Conservation (phyloP, 768 basidiomycete species). For the Dioszegia aurantiaca region DNA sequence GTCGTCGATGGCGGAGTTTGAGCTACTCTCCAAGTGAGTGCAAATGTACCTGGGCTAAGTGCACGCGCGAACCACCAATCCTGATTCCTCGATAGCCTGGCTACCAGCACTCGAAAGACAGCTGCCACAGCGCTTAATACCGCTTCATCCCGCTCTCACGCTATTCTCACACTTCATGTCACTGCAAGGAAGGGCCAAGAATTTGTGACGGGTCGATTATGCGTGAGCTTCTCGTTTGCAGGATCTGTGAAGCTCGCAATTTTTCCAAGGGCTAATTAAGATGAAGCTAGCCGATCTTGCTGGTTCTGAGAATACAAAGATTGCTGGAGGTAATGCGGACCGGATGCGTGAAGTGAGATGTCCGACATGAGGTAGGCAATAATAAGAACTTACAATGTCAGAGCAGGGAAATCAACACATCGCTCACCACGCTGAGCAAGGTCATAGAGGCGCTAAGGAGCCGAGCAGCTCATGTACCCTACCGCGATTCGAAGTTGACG, state of each 20-base stretch:
- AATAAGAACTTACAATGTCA: conserved; percentile 7
- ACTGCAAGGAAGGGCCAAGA: conserved; percentile 14
- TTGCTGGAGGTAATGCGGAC: conserved; percentile 80
- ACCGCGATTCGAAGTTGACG: conserved; percentile 84
- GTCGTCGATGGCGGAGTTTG: conserved; percentile 57
- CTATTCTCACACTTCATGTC: conserved; percentile 73
- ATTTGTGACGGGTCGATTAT: conserved; percentile 19
- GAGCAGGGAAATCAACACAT: conserved; percentile 84
- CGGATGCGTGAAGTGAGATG: conserved; percentile 68
- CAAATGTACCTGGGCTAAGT: no score
- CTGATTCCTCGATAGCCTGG: no score
- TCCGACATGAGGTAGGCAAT: no score
- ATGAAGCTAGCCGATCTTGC: conserved; percentile 81
- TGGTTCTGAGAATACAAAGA: conserved; percentile 85
- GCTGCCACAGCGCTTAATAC: conserved; percentile 82
- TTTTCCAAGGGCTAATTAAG: no score
- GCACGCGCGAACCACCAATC: no score
- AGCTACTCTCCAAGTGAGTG: conserved; percentile 52
- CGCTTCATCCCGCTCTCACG: conserved; percentile 83
- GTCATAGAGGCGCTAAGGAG: conserved; percentile 75
- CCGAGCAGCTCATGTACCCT: conserved; percentile 66
- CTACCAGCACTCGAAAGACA: conserved; percentile 63
- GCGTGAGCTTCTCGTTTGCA: conserved; percentile 17
- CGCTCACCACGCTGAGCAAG: conserved; percentile 78
- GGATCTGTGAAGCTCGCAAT: no score